Evolutionary conservation across 2,329 filamentous ascomycete genomes (phyloP), one percentile per base, ranked within the genome.

Genomic region (Chalaropsis ovoidea): DNA sequence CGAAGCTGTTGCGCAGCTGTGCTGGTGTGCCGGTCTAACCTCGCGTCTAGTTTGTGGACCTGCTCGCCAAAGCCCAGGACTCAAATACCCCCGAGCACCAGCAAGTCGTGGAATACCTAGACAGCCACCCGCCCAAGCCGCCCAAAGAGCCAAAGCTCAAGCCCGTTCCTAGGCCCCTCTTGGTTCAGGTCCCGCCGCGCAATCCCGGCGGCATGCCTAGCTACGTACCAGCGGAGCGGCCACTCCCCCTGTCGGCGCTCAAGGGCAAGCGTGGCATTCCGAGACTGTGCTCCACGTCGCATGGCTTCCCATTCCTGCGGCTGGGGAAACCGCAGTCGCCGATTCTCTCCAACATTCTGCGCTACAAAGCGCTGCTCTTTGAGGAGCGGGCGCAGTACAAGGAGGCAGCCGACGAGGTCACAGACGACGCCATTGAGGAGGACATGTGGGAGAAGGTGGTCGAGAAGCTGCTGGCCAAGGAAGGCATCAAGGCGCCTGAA

Each of bases 271-370:
- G 86, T 24, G 78, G 81, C 58, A 77, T 89, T 1, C 88, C 88
- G 0, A 75, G 76, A 0, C 71, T 90, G 0, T 72, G 72, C 45
- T 76, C 81, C 41, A 79, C 81, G 3, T 78, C 84, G 1, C 77
- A 79, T 49, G 79, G 78, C 31, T 74, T 85, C 27, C 82, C 87
- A 0, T 87, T 91, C 70, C 73, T 93, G 35, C 83, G 88, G 43
- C 74, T 86, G 56, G 79, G 77, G 68, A 88, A 87, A 72, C 85
- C 85, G 3, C 86, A 91, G 72, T 81, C 86, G 1, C 71, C 72
- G 0, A 74, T 75, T n/a, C 74, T 92, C 22, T 81, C 79, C n/a
- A 75, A 80, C 8, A 78, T 86, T 17, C 70, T 92, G 1, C 76
- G 78, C 10, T 83, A 82, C 70, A 73, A 80, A 19, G 68, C 71